Evolutionary conservation across 1,139 yeast genomes (phyloP), one percentile per base, ranked within the genome.

Genomic region (Scheffersomyces quercinus): DNA sequence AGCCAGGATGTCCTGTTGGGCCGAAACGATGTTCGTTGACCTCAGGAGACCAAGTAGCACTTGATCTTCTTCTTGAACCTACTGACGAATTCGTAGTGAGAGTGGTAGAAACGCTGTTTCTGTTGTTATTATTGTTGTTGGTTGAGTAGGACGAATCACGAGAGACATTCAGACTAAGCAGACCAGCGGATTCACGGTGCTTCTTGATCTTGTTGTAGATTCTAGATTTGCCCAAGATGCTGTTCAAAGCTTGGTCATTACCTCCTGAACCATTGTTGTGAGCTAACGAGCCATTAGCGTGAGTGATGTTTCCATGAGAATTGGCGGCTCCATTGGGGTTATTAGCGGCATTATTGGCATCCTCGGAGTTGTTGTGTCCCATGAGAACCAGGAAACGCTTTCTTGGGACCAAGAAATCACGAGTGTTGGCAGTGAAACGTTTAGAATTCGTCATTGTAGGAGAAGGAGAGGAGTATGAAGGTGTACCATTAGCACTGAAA

Each of bases 141-240:
- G 7, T 20, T 41, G 60, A 59, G 40, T 50, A 49, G 15, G 53
- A 36, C 11, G 61, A 54, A 3, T 56, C 58, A 7, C 47, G 47
- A 12, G 72, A 64, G 4, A 53, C 41, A 10, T 51, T 56, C 33
- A 74, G 70, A 34, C 55, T 56, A 36, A 60, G 45, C 2, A 73
- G 67, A 20, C 68, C 55, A 2, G 64, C 54, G 64, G 68, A 72
- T 40, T 72, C 77, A 11, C 78, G 60, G 45, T 68, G 60, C 47
- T 69, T 71, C 49, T 66, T 72, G 26, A 73, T 54, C 45, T 68
- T 64, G 49, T 64, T 67, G 50, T 73, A 73, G 28, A 73, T 53
- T 47, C 62, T 60, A 5, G 75, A 65, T 46, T 73, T 73, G 12
- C 70, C 59, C 20, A 72, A 58, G 11, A 73, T 48, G n/a, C 60